phyloP scores from a whole-genome alignment of 164 flowering plant genomes.

The Vitis riparia region DNA sequence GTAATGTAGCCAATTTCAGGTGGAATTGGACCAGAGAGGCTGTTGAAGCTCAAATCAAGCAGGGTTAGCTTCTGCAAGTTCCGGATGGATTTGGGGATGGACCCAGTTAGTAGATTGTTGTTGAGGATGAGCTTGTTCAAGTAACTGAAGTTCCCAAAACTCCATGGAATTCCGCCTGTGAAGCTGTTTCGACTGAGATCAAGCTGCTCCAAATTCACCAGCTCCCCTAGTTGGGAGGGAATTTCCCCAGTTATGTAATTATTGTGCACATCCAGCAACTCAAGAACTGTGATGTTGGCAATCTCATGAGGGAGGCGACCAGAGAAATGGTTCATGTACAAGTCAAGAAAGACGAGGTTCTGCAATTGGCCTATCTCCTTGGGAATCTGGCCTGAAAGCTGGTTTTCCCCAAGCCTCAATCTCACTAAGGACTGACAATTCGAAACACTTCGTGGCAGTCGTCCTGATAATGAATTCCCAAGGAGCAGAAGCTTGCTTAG shows the following conservation, averaged over 20 bases:
- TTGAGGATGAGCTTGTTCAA: slow-evolving; percentile 86
- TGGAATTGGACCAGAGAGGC: slow-evolving; percentile 77
- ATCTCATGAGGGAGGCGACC: slow-evolving; percentile 74
- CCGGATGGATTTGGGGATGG: slow-evolving; percentile 58
- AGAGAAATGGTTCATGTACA: slow-evolving; percentile 84
- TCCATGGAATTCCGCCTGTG: slow-evolving; percentile 70
- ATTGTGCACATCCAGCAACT: slow-evolving; percentile 83
- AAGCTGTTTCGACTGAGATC: slow-evolving; percentile 90
- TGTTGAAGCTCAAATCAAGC: slow-evolving; percentile 86
- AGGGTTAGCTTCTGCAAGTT: slow-evolving; percentile 76
- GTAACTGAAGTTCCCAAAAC: slow-evolving; percentile 87
- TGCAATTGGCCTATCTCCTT: slow-evolving; percentile 81
- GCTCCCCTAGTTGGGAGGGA: slow-evolving; percentile 66
- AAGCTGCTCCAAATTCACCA: slow-evolving; percentile 86
- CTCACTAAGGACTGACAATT: slow-evolving; percentile 83
- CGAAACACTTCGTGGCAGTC: slow-evolving; percentile 56
- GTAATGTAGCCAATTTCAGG: slow-evolving; percentile 70
- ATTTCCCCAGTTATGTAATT: slow-evolving; percentile 81
- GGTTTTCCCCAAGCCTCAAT: slow-evolving; percentile 89
- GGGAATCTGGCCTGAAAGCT: slow-evolving; percentile 86
- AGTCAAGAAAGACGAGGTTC: slow-evolving; percentile 88
- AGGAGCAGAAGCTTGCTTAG: slow-evolving; percentile 88
- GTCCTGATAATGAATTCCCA: slow-evolving; percentile 77
- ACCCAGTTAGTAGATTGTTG: slow-evolving; percentile 73
- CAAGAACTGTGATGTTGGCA: slow-evolving; percentile 76